These are phyloP conservation scores for Xylaria sp. DNA, from an alignment of 2,329 filamentous ascomycete genomes.

Conservation along the genomic window DNA sequence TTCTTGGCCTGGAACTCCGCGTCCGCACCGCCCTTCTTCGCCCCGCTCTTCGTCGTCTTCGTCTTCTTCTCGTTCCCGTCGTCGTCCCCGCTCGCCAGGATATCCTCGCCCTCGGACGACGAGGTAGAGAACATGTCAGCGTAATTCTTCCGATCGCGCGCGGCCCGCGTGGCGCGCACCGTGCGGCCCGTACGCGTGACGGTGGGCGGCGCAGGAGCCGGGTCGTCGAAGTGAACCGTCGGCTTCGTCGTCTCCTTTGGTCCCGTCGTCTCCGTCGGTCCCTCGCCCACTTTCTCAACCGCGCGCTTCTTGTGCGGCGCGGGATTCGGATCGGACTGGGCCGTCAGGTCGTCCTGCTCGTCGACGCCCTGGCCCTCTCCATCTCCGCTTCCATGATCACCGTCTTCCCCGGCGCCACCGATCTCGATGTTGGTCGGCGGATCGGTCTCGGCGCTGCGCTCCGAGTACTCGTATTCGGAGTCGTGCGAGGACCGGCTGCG, in stretches of 20 bases:
- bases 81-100: neutral
- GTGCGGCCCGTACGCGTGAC: slow-evolving; percentile 6
- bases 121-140: neutral
- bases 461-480: slow-evolving; percentile 25
- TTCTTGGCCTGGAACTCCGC: too few relatives aligned
- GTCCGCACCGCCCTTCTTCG: neutral
- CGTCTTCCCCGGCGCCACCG: neutral
- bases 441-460: slow-evolving; percentile 24
- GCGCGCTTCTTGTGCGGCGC: neutral
- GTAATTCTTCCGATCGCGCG: neutral
- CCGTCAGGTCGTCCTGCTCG: neutral
- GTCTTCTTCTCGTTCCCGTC: neutral
- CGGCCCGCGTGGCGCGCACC: slow-evolving; percentile 2
- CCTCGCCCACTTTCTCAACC: neutral
- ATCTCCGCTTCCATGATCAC: neutral
- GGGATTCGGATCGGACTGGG: neutral
- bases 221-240: neutral
- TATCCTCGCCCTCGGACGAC: neutral
- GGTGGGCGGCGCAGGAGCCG: neutral
- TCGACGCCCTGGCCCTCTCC: neutral
- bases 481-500: slow-evolving; percentile 1
- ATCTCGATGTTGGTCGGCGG: slow-evolving; percentile 15
- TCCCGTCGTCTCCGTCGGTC: neutral
- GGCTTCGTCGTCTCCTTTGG: neutral
- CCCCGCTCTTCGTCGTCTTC: neutral